phyloP scores from a whole-genome alignment of 2,329 filamentous ascomycete genomes.

The Lachnellula subtilissima region DNA sequence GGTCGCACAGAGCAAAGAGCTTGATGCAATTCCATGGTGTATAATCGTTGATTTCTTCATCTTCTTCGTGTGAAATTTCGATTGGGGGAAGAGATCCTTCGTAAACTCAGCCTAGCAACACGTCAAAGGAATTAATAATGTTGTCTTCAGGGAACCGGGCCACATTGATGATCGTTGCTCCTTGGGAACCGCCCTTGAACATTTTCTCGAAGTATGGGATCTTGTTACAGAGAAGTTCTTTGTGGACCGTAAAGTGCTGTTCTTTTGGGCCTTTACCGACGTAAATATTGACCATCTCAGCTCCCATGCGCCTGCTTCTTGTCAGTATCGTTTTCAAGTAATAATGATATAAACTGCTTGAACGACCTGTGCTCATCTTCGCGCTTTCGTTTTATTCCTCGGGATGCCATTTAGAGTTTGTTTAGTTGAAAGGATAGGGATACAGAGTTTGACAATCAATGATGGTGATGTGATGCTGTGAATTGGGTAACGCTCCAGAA shows the following conservation, averaged over 20 bases:
- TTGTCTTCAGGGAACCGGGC: slow-evolving; percentile 10
- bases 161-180: not conserved
- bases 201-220: slow-evolving; percentile 9
- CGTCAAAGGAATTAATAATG: not conserved
- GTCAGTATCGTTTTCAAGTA: not conserved
- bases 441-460: not conserved
- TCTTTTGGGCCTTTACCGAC: not conserved
- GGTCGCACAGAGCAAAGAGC: slow-evolving; percentile 6
- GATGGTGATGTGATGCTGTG: not conserved
- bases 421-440: not conserved
- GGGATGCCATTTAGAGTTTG: not conserved
- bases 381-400: not conserved
- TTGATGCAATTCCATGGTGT: not conserved
- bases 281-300: slow-evolving; percentile 6
- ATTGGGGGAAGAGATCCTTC: not conserved
- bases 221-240: slow-evolving; percentile 5
- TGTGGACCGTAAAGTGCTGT: slow-evolving; percentile 7
- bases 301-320: not conserved
- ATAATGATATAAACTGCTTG: not conserved
- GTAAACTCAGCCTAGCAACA: slow-evolving; percentile 9
- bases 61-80: not conserved
- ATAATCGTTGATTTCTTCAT: too few relatives aligned
- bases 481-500: not conserved
- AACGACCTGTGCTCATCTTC: not conserved
- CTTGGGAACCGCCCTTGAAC: slow-evolving; percentile 7